Evolutionary conservation across 2,329 filamentous ascomycete genomes (phyloP), one percentile per base, ranked within the genome.

Genomic region (Chrysoporthe cubensis): DNA sequence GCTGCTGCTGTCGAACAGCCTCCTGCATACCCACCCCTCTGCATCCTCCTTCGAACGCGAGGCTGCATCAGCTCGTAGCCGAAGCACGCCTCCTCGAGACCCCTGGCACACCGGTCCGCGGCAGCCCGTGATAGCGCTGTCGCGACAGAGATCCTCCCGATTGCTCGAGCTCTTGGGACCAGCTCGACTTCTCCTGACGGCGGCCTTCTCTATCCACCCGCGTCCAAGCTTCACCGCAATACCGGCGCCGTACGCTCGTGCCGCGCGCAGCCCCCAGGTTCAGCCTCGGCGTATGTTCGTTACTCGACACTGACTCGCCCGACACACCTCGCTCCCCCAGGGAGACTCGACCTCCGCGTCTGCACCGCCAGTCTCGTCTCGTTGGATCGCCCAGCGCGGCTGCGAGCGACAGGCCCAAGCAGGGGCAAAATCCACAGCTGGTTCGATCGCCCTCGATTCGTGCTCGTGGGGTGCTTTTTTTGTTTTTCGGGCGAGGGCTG

Each of bases 231-330:
- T 26, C 26, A 26, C 26, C 26, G 26, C 26, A 26, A 26, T 26
- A 26, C 26, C 26, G 2, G 26, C 2, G 26, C 26, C 26, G 26
- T 26, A 26, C 26, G 26, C 26, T 26, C 26, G 26, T 26, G 26
- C 26, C 26, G 26, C 26, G 26, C 26, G 26, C 26, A 26, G 26
- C 26, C 26, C 26, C 26, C 26, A 26, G 26, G 26, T 26, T 26
- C 26, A 26, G 60, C 26, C 21, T 54, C 50, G 50, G 50, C 26
- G 50, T 0, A 21, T 5, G 50, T 14, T 54, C 50, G 64, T 44
- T 46, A 43, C 64, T 66, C 64, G 21, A 64, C 60, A 44, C 63
- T 62, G 60, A 64, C 54, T 64, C 50, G 50, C 34, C 61, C 18
- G 54, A 62, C 67, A 42, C 40, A 42, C 40, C n/a, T 62, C 50